Base-by-base conservation (phyloP, 331 rosid genomes). In the Spiraea crenata region DNA sequence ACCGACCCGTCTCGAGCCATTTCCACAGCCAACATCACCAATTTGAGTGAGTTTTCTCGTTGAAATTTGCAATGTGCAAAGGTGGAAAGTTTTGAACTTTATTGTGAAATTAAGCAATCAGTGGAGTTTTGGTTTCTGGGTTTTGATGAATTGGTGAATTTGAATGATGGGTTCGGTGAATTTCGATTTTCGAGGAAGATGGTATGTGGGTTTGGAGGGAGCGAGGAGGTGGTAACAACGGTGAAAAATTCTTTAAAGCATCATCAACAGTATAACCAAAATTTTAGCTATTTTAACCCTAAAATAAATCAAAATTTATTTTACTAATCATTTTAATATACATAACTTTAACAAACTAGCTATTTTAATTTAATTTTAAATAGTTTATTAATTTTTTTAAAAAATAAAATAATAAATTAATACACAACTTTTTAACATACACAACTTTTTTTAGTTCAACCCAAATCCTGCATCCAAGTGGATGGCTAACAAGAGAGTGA, bases 1-100 rank as follows among this genome's bases (percentile, higher is more conserved):
- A 72, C 31, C 38, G 37, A 35, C 58, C 57, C 70, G 45, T 73
- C 78, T 55, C 74, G 54, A 12, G 12, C 82, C 79, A 76, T 76
- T 57, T 65, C 70, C 65, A 58, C 34, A 48, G 50, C 19, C 0
- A n/a, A 9, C 65, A 60, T 57, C 46, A 45, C 40, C n/a, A 11
- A 49, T 19, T 41, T 46, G 9, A 40, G 9, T 14, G 38, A 59
- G 65, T 45, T 7, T 7, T 20, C 54, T 49, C 16, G 5, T 49
- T 6, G 15, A 38, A 35, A 17, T 37, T 45, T n/a, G 67, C 11
- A 17, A 47, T 46, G 7, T 6, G 48, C 71, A 35, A 55, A 70
- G 45, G 44, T 25, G 61, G 61, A 19, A 38, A 52, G 55, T 57
- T 13, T 2, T 40, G 34, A 41, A 41, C 31, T 31, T 62, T 17